phyloP scores from a whole-genome alignment of 345 rosid species.

The Reutealis trisperma region DNA sequence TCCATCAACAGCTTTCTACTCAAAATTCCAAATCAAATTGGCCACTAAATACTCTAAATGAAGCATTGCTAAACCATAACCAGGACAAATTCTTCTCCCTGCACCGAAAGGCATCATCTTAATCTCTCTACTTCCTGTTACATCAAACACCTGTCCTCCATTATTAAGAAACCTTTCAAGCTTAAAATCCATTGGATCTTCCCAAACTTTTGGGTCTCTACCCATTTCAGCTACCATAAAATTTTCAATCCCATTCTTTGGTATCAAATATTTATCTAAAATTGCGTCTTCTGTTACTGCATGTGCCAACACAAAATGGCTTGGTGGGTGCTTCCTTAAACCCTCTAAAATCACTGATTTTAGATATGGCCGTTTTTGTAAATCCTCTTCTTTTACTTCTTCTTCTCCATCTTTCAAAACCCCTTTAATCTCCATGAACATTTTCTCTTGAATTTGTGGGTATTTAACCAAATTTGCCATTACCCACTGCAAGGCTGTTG shows the following conservation, averaged over 20 bases:
- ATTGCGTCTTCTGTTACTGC: slow-evolving; percentile 11
- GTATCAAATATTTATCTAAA: neutral
- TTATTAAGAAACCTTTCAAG: slow-evolving; percentile 20
- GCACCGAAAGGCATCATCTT: slow-evolving; percentile 29
- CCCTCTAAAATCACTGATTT: slow-evolving; percentile 23
- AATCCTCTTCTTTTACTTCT: slow-evolving; percentile 10
- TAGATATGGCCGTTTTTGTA: slow-evolving; percentile 18
- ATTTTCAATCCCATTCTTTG: slow-evolving; percentile 6
- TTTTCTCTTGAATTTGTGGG: slow-evolving; percentile 23
- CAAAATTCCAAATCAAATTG: slow-evolving; percentile 19
- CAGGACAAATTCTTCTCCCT: slow-evolving; percentile 28
- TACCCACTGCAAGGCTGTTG: slow-evolving; percentile 24
- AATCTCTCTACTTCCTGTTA: too few relatives aligned
- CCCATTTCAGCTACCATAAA: slow-evolving; percentile 26
- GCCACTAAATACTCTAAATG: slow-evolving; percentile 26
- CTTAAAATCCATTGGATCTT: slow-evolving; percentile 26
- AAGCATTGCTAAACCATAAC: slow-evolving; percentile 14
- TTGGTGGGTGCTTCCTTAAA: slow-evolving; percentile 22
- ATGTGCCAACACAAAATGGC: slow-evolving; percentile 14
- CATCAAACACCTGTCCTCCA: neutral
- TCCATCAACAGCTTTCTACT: slow-evolving; percentile 19
- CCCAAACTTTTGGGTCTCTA: slow-evolving; percentile 23
- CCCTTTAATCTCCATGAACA: slow-evolving; percentile 12
- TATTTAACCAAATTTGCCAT: slow-evolving; percentile 23
- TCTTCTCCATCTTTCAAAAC: slow-evolving; percentile 3